Evolutionary conservation across 177 flowering plant species (phyloP).

Genomic region (Tripterygium wilfordii): DNA sequence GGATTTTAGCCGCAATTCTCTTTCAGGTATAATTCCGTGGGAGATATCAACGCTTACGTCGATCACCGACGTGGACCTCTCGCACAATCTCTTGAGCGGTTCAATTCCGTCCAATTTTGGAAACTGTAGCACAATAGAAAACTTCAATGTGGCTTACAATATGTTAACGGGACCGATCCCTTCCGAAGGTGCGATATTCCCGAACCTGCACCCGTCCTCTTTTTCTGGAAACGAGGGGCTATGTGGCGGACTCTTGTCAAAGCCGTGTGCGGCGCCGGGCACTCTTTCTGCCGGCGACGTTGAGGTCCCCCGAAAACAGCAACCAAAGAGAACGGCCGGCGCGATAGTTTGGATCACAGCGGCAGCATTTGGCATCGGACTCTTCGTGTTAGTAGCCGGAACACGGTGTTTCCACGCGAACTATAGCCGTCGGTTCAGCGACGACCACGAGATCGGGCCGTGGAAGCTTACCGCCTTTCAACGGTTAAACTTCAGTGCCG

Average conservation of each 20-base stretch:
- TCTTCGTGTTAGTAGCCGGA: slow-evolving; percentile 66
- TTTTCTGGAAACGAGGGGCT: slow-evolving; percentile 72
- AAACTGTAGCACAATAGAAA: slow-evolving; percentile 63
- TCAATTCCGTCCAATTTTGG: slow-evolving; percentile 67
- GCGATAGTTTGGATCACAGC: slow-evolving; percentile 90
- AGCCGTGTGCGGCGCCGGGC: slow-evolving; percentile 45
- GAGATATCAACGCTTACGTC: slow-evolving; percentile 71
- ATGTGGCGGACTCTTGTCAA: slow-evolving; percentile 54
- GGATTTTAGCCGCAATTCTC: slow-evolving; percentile 46
- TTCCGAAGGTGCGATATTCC: slow-evolving; percentile 48
- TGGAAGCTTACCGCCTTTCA: slow-evolving; percentile 94
- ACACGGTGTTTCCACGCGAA: slow-evolving; percentile 56
- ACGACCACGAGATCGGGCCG: slow-evolving; percentile 45
- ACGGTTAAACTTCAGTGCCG: slow-evolving; percentile 80
- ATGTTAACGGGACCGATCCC: slow-evolving; percentile 71
- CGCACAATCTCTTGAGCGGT: slow-evolving; percentile 64
- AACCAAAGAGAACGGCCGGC: slow-evolving; percentile 52
- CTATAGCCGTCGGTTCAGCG: slow-evolving; percentile 27
- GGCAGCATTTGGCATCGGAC: slow-evolving; percentile 68
- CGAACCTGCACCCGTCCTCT: slow-evolving; percentile 70
- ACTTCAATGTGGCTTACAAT: slow-evolving; percentile 79
- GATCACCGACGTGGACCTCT: slow-evolving; percentile 74
- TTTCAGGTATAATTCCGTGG: slow-evolving; percentile 80
- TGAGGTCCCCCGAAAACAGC: slow-evolving; percentile 16
- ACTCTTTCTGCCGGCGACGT: slow-evolving; percentile 8